Evolutionary conservation across 352 stramenopile species (phyloP).

Genomic region (Halophytophthora polymorphica): DNA sequence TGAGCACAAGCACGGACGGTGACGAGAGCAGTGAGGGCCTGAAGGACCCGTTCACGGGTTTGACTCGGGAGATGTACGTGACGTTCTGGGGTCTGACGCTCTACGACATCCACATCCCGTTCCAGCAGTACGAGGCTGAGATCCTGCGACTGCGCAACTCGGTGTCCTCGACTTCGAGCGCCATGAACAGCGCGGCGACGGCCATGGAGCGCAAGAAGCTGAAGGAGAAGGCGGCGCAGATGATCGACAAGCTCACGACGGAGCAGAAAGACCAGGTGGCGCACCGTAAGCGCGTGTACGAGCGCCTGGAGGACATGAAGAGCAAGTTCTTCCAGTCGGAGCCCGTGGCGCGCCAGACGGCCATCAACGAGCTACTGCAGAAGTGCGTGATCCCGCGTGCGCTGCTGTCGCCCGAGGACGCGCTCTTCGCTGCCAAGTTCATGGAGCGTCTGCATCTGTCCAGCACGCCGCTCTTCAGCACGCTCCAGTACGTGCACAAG

Average conservation of each 20-base stretch:
- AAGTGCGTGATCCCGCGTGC: slow-evolving; percentile 76
- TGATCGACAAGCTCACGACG: slow-evolving; percentile 80
- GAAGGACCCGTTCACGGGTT: slow-evolving; percentile 54
- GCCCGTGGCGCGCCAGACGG: slow-evolving; percentile 37
- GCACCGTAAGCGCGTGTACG: slow-evolving; percentile 81
- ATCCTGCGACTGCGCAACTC: slow-evolving; percentile 72
- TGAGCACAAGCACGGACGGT: slow-evolving; percentile 24
- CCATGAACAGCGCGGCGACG: slow-evolving; percentile 34
- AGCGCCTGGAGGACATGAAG: slow-evolving; percentile 75
- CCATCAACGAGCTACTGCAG: slow-evolving; percentile 71
- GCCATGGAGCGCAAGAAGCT: slow-evolving; percentile 73
- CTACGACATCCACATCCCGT: slow-evolving; percentile 86
- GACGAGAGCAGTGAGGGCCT: slow-evolving; percentile 14
- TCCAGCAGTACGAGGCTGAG: slow-evolving; percentile 83
- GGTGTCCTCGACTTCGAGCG: slow-evolving; percentile 29
- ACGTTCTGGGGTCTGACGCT: slow-evolving; percentile 86
- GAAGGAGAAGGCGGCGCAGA: slow-evolving; percentile 73
- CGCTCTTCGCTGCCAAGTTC: slow-evolving; percentile 83
- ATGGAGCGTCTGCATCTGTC: slow-evolving; percentile 78
- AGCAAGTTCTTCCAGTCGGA: slow-evolving; percentile 54
- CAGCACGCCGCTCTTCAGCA: slow-evolving; percentile 68
- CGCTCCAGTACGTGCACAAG: slow-evolving; percentile 81
- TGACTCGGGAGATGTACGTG: slow-evolving; percentile 75
- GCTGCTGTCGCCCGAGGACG: slow-evolving; percentile 79
- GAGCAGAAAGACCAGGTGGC: slow-evolving; percentile 86